These are phyloP conservation scores for Paraphaeosphaeria sporulosa DNA, from an alignment of 2,329 filamentous ascomycete species.

Conservation along the genomic window DNA sequence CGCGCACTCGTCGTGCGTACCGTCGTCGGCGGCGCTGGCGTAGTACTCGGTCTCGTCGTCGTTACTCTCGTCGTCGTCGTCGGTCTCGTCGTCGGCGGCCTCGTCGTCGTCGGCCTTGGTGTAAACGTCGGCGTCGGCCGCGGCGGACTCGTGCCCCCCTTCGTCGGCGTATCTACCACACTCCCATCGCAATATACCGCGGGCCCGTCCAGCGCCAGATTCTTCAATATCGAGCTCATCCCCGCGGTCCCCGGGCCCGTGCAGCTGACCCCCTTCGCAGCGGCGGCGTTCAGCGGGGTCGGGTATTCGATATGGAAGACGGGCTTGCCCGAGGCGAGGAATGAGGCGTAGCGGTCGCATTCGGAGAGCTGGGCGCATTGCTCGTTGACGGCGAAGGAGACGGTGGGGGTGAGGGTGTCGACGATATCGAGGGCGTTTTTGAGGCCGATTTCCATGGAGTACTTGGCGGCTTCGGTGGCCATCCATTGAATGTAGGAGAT, in stretches of 20 bases:
- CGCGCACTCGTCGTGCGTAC: slow-evolving; percentile 15
- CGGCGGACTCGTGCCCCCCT: slow-evolving; percentile 29
- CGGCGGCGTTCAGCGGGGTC: slow-evolving; percentile 45
- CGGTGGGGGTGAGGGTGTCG: slow-evolving; percentile 22
- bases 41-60: slow-evolving; percentile 7
- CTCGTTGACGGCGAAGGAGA: slow-evolving; percentile 45
- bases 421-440: slow-evolving; percentile 43
- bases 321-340: slow-evolving; percentile 39
- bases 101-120: slow-evolving; percentile 14
- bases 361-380: slow-evolving; percentile 37
- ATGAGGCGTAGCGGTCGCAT: slow-evolving; percentile 31
- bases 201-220: slow-evolving; percentile 67
- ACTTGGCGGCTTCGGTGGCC: slow-evolving; percentile 29
- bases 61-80: slow-evolving; percentile 6
- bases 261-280: slow-evolving; percentile 48
- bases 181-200: slow-evolving; percentile 61
- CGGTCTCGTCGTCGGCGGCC: slow-evolving; percentile 11
- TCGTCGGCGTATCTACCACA: slow-evolving; percentile 37
- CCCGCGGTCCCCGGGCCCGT: slow-evolving; percentile 58
- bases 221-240: slow-evolving; percentile 72
- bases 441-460: slow-evolving; percentile 36
- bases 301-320: slow-evolving; percentile 47
- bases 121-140: slow-evolving; percentile 20
- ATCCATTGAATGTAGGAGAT: slow-evolving; percentile 39
- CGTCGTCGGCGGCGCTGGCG: neutral